phyloP scores from a whole-genome alignment of 2,329 filamentous ascomycete genomes.

The Cladophialophora yegresii region DNA sequence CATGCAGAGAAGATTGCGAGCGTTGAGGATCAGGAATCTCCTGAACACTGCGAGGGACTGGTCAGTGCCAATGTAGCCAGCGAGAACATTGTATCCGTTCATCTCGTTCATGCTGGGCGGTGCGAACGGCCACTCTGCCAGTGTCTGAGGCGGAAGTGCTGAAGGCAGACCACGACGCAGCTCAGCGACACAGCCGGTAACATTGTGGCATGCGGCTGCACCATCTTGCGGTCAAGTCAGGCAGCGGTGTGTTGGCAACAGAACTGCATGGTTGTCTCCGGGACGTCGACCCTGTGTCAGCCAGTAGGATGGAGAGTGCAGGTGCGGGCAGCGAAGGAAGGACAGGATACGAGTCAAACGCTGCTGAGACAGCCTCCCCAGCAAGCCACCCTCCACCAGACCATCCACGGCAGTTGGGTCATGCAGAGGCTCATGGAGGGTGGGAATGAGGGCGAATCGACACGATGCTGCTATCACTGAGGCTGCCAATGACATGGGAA shows the following conservation, averaged over 20 bases:
- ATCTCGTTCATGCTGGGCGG: conserved; percentile 5
- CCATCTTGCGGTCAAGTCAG: neutral
- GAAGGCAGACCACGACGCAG: neutral
- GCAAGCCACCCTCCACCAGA: neutral
- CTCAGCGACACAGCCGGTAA: neutral
- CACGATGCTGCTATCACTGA: neutral
- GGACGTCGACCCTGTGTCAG: neutral
- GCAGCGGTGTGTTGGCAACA: neutral
- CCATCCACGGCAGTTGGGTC: neutral
- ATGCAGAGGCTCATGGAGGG: neutral
- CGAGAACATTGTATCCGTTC: conserved; percentile 31
- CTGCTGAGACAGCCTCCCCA: neutral
- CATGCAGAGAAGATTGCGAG: conserved; percentile 38
- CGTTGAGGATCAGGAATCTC: conserved; percentile 38
- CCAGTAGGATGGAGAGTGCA: neutral
- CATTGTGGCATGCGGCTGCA: neutral
- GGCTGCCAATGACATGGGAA: too few relatives aligned
- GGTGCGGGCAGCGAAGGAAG: neutral
- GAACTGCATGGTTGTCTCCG: neutral
- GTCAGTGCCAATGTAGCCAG: conserved; percentile 15
- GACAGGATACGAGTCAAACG: neutral
- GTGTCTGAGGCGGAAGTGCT: neutral
- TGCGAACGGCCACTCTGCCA: neutral
- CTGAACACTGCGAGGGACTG: conserved; percentile 36
- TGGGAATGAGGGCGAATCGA: neutral